Evolutionary conservation across 768 basidiomycete species (phyloP).

Genomic region (Boletellus ananiceps): DNA sequence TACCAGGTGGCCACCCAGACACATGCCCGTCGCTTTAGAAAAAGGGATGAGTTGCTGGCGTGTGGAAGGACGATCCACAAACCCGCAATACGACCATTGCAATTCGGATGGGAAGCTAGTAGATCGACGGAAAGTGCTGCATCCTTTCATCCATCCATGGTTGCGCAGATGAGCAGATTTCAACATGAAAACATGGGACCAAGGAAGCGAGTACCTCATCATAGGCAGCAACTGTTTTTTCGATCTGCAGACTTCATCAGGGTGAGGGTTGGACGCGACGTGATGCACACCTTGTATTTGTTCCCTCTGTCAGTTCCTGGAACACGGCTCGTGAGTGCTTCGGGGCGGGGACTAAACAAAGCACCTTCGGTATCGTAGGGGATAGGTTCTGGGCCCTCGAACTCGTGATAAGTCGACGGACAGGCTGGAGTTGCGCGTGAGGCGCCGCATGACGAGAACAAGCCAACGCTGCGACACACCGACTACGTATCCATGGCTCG

Average conservation of each 20-base stretch:
- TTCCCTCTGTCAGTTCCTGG: constrained; percentile 89
- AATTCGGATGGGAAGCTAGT: constrained; percentile 66
- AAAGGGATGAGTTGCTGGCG: constrained; percentile 1
- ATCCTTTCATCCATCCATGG: constrained; percentile 47
- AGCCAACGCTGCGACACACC: constrained; percentile 41
- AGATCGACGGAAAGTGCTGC: constrained; percentile 74
- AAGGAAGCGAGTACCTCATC: constrained; percentile 58
- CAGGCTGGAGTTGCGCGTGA: constrained; percentile 46
- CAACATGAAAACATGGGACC: too few species aligned
- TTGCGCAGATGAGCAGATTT: constrained; percentile 1
- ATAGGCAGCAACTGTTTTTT: constrained; percentile 84
- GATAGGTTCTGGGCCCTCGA: constrained; percentile 82
- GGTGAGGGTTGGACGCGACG: neutral
- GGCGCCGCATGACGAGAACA: neutral
- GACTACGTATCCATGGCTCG: constrained; percentile 80
- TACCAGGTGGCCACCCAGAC: constrained; percentile 82
- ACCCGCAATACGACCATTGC: constrained; percentile 91
- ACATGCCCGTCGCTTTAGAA: constrained; percentile 78
- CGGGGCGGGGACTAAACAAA: neutral
- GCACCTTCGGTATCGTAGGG: constrained; percentile 83
- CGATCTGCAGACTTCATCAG: constrained; percentile 50
- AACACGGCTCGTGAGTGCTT: neutral
- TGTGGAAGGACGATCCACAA: constrained; percentile 13
- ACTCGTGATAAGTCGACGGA: constrained; percentile 88
- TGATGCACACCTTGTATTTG: constrained; percentile 64